Percentiles rank a stretch among this genome's conserved stretches.
Evolutionary conservation across 1,139 yeast genomes (phyloP).

Genomic region (Taphrina deformans): DNA sequence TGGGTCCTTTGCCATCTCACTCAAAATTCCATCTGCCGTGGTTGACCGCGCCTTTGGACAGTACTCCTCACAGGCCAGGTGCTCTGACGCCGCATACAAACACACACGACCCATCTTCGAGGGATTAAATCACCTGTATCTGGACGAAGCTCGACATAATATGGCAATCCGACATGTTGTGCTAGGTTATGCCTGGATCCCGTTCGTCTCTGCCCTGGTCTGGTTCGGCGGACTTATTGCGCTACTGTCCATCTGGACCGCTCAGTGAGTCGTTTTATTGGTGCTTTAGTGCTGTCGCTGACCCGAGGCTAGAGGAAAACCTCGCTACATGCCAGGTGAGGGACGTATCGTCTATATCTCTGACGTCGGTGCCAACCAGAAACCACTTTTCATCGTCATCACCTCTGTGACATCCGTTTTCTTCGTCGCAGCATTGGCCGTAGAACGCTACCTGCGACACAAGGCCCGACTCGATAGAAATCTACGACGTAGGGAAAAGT

Average conservation of each 20-base stretch:
- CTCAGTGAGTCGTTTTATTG: conserved; percentile 47
- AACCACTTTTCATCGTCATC: conserved; percentile 81
- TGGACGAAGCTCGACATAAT: neutral
- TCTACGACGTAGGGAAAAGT: conserved; percentile 53
- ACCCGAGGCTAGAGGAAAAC: conserved; percentile 48
- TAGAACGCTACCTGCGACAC: conserved; percentile 59
- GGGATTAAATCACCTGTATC: no score
- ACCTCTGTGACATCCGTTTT: conserved; percentile 76
- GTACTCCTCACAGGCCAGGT: no score
- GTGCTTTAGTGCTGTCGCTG: neutral
- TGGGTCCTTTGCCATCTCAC: no score
- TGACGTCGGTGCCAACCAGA: conserved; percentile 81
- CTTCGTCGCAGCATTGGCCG: conserved; percentile 63
- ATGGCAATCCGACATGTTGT: conserved; percentile 15
- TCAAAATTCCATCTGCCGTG: no score
- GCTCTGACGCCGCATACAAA: no score
- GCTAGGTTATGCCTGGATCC: conserved; percentile 46
- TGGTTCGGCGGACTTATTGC: conserved; percentile 84
- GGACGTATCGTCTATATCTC: conserved; percentile 58
- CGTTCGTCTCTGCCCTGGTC: conserved; percentile 53
- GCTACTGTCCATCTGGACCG: conserved; percentile 68
- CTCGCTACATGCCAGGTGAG: conserved; percentile 15
- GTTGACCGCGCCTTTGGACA: no score
- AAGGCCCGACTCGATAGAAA: conserved; percentile 58
- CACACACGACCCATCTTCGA: no score